Percentiles rank a stretch among this genome's conserved stretches.
phyloP scores from a whole-genome alignment of 73 alveolate species.

The Paramecium sonneborni region DNA sequence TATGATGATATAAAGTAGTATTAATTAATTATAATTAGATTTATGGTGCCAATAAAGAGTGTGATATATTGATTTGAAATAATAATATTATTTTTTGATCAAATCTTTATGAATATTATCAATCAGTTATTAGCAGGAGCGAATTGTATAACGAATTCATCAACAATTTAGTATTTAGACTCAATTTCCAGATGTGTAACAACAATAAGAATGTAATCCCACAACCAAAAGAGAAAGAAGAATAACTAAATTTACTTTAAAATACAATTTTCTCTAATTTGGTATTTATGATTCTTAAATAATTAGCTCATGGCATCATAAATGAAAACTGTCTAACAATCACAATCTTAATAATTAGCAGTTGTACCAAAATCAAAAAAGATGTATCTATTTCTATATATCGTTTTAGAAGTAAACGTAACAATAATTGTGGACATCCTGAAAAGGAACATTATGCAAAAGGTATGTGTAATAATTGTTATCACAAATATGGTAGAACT shows the following conservation, averaged over 20 bases:
- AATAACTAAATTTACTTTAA: conserved; percentile 14
- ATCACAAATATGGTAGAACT: conserved; percentile 84
- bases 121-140: conserved; percentile 52
- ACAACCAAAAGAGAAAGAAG: background rate
- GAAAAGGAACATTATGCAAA: conserved; percentile 93
- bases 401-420: conserved; percentile 51
- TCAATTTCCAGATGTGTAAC: conserved; percentile 23
- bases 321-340: background rate
- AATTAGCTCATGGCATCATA: background rate
- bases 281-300: background rate
- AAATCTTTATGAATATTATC: conserved; percentile 30
- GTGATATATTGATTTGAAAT: conserved; percentile 30
- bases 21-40: background rate
- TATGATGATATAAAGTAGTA: background rate
- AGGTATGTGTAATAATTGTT: conserved; percentile 92
- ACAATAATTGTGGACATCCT: conserved; percentile 73
- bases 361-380: background rate
- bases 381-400: background rate
- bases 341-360: background rate
- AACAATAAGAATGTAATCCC: background rate
- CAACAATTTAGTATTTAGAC: background rate
- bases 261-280: background rate
- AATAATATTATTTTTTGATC: conserved; percentile 27
- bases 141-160: background rate
- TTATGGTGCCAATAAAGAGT: background rate